Conservation (phyloP, 2,329 filamentous ascomycete species). For the Trichoderma cornu-damae region DNA sequence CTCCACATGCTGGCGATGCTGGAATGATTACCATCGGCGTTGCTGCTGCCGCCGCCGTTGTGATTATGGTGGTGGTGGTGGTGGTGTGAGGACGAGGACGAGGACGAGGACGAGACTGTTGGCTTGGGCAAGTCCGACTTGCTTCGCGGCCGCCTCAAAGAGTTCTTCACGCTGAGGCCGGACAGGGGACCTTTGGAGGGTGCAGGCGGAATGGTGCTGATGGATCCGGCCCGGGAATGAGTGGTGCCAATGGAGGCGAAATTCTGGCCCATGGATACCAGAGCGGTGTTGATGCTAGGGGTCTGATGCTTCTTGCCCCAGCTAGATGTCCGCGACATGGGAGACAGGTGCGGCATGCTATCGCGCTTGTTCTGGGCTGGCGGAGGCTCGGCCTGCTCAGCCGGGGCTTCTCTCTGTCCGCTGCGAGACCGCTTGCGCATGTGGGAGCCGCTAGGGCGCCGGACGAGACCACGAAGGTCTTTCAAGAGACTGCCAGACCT, state of each 20-base stretch:
- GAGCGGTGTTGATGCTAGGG: conserved; percentile 55
- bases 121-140: conserved; percentile 49
- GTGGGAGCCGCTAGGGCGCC: conserved; percentile 43
- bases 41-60: conserved; percentile 27
- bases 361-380: conserved; percentile 38
- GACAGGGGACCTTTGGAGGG: conserved; percentile 45
- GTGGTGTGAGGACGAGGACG: too few relatives aligned
- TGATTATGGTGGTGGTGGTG: too few relatives aligned
- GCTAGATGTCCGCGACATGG: conserved; percentile 47
- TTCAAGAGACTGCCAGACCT: conserved; percentile 46
- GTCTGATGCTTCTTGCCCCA: conserved; percentile 46
- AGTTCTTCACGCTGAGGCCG: conserved; percentile 42
- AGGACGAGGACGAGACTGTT: conserved; percentile 19
- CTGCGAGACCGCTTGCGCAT: conserved; percentile 46
- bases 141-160: conserved; percentile 51
- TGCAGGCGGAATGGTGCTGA: conserved; percentile 47
- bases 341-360: conserved; percentile 43
- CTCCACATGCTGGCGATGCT: conserved; percentile 49
- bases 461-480: conserved; percentile 46
- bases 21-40: conserved; percentile 28
- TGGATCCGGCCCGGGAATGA: conserved; percentile 55
- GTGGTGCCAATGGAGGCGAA: conserved; percentile 52
- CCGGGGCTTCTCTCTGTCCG: conserved; percentile 31
- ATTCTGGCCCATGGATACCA: conserved; percentile 51
- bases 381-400: conserved; percentile 24